Evolutionary conservation across 139 green algal genomes (phyloP), one percentile per base, ranked within the genome.

Genomic region (Yamagishiella unicocca): DNA sequence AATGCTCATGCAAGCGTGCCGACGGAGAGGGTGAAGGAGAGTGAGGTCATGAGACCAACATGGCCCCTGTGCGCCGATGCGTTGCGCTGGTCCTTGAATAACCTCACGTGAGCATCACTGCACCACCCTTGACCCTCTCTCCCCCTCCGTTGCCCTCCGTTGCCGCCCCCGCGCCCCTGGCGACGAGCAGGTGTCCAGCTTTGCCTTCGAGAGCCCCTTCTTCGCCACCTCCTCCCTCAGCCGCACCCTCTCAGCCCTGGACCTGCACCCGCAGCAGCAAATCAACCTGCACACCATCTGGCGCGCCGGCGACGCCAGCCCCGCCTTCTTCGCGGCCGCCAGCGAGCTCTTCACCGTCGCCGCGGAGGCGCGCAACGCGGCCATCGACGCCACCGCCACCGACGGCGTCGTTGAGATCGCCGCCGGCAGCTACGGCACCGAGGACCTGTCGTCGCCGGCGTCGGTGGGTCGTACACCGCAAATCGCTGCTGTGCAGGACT

Each of bases 131-230:
- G n/a, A n/a, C n/a, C n/a, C n/a, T n/a, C n/a, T n/a, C n/a, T n/a
- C n/a, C n/a, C n/a, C n/a, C n/a, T n/a, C n/a, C n/a, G n/a, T n/a
- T n/a, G n/a, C n/a, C n/a, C n/a, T n/a, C n/a, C n/a, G n/a, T n/a
- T n/a, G n/a, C n/a, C n/a, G n/a, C n/a, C n/a, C n/a, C n/a, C n/a
- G n/a, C n/a, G n/a, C n/a, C n/a, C n/a, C n/a, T n/a, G n/a, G n/a
- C n/a, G n/a, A n/a, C n/a, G n/a, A 67, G 40, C 62, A 91, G 88
- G 82, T 91, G 19, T 50, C 87, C 22, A 87, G 74, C 46, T 91
- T 80, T 42, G 88, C 72, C 37, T 91, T 89, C 38, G 81, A 74
- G 29, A 58, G 61, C 17, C 88, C 88, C 8, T 54, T 86, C 35
- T 91, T 91, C 53, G 88, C 72, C 46, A 85, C 80, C 29, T 12